A percentile compares a stretch with the other conserved stretches of the same genome.
Evolutionary conservation across 2,329 filamentous ascomycete species (phyloP).

Genomic region (Mycosphaerelloides madeirae): DNA sequence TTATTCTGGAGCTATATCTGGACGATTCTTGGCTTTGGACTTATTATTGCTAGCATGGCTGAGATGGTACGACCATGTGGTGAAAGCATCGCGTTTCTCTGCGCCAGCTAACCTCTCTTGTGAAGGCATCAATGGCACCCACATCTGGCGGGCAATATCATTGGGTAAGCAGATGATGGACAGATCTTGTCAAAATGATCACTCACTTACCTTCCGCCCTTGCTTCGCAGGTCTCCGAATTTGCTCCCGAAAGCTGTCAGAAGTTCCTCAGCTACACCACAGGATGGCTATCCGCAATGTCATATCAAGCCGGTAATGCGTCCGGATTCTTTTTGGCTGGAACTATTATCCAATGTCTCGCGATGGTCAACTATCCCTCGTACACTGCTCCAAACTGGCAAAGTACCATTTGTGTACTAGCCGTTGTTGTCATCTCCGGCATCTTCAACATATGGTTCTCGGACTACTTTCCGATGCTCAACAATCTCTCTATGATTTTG

Average conservation of each 20-base stretch:
- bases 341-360: conserved; percentile 17
- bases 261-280: conserved; percentile 27
- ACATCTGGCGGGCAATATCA: conserved; percentile 23
- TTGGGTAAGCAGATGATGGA: conserved; percentile 3
- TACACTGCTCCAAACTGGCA: conserved; percentile 18
- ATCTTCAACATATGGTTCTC: conserved; percentile 19
- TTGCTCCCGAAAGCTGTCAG: conserved; percentile 14
- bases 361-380: conserved; percentile 16
- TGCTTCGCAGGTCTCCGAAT: conserved; percentile 5
- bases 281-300: conserved; percentile 18
- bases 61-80: conserved; percentile 16
- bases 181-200: neutral
- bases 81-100: no score
- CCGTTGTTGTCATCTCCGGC: conserved; percentile 16
- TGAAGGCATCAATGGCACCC: conserved; percentile 26
- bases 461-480: conserved; percentile 16
- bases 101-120: no score
- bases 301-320: conserved; percentile 20
- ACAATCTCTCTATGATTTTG: conserved; percentile 17
- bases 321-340: conserved; percentile 20
- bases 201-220: no score
- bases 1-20: conserved; percentile 19
- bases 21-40: conserved; percentile 15
- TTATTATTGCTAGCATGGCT: conserved; percentile 24
- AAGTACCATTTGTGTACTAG: conserved; percentile 17